Conservation (phyloP, 1,284 basidiomycete species). For the Nidula niveotomentosa region DNA sequence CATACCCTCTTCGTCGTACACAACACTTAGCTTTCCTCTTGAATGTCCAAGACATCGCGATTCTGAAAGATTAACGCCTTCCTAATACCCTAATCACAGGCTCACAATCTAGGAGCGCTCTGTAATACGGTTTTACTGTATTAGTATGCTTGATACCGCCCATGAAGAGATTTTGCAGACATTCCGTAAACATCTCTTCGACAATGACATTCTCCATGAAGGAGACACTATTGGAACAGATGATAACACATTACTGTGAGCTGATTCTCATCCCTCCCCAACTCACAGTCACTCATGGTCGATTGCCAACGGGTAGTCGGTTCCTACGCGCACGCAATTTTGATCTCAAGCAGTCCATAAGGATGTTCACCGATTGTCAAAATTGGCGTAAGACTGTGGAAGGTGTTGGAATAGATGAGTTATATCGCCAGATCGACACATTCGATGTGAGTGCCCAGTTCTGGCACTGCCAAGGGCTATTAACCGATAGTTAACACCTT, state of each 20-base stretch:
- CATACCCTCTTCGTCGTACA: no score
- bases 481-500: not conserved
- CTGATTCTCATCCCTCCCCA: constrained; percentile 2
- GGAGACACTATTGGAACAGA: constrained; percentile 68
- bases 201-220: constrained; percentile 52
- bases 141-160: constrained; percentile 1
- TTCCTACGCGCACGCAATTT: constrained; percentile 68
- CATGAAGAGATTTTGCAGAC: constrained; percentile 29
- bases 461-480: not conserved
- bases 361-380: constrained; percentile 58
- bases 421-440: constrained; percentile 56
- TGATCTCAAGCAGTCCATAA: constrained; percentile 50
- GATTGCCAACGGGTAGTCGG: constrained; percentile 39
- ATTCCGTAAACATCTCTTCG: constrained; percentile 49
- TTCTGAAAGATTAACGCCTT: no score
- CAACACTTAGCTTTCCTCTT: no score
- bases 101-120: no score
- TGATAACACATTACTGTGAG: constrained; percentile 61
- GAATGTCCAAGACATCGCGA: no score
- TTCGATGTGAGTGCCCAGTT: constrained; percentile 47
- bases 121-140: not conserved
- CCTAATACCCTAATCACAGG: no score
- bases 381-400: constrained; percentile 58
- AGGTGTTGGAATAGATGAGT: constrained; percentile 56
- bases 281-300: not conserved